A percentile compares a stretch with the other conserved stretches of the same genome.
Conservation (phyloP, 2,329 filamentous ascomycete species). For the Alternaria alternata region DNA sequence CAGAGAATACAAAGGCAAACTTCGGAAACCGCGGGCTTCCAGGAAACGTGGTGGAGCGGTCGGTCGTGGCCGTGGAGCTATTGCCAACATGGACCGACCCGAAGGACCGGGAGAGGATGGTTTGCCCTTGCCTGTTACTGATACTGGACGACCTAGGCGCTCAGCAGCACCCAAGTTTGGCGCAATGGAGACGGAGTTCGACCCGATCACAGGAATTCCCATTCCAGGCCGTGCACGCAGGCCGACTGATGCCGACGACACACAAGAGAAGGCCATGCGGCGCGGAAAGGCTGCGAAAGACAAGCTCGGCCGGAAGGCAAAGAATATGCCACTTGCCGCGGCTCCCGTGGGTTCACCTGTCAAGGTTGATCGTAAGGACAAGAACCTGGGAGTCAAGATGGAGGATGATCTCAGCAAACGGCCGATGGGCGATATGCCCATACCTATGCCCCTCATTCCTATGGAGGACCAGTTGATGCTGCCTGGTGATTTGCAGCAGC, state of each 20-base stretch:
- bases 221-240: slow-evolving; percentile 47
- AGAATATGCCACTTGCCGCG: slow-evolving; percentile 52
- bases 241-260: slow-evolving; percentile 44
- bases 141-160: slow-evolving; percentile 59
- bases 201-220: slow-evolving; percentile 52
- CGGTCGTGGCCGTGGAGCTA: slow-evolving; percentile 65
- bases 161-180: slow-evolving; percentile 75
- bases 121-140: slow-evolving; percentile 53
- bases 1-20: slow-evolving; percentile 78
- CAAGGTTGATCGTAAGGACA: slow-evolving; percentile 47
- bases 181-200: slow-evolving; percentile 70
- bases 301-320: slow-evolving; percentile 52
- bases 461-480: slow-evolving; percentile 41
- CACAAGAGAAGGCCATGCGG: slow-evolving; percentile 51
- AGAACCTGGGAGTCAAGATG: slow-evolving; percentile 40
- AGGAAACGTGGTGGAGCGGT: slow-evolving; percentile 43
- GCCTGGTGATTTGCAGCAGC: slow-evolving; percentile 29
- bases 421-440: slow-evolving; percentile 36
- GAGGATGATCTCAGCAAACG: slow-evolving; percentile 45
- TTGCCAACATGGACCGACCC: slow-evolving; percentile 58
- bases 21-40: slow-evolving; percentile 50
- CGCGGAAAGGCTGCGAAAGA: slow-evolving; percentile 52
- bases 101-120: slow-evolving; percentile 52
- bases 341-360: slow-evolving; percentile 47
- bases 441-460: slow-evolving; percentile 34